Base-by-base conservation (phyloP, 179 eudicot genomes). In the Dionaea muscipula region DNA sequence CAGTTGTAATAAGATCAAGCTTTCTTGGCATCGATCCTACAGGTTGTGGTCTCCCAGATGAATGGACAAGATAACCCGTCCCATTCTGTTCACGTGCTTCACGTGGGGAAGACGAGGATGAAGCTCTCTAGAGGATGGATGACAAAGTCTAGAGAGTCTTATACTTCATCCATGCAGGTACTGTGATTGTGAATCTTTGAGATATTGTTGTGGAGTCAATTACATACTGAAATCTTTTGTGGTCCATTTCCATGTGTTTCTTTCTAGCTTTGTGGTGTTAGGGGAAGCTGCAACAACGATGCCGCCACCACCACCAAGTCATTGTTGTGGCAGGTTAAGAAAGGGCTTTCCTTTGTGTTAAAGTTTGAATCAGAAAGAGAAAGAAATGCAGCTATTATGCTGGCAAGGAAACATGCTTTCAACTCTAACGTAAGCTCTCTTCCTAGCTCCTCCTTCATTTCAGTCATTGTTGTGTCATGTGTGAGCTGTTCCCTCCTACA, bases 111-210 rank as follows among this genome's bases (percentile, higher is more conserved):
- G 72, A 70, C 75, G 63, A 84, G 95, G 63, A 74, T 90, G 66
- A 90, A 90, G 65, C 91, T 90, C n/a, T 71, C 82, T 52, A 76
- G 75, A 74, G 97, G 95, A 60, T 81, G 93, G 84, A 82, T 85
- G 69, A 81, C 85, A 11, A 78, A 80, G 63, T 84, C 87, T 18
- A 78, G 86, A 49, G 98, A 91, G 55, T 75, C 84, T 8, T 91
- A 87, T 66, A 78, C 94, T 43, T 45, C 82, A 23, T 68, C 95
- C 23, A 91, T 91, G 98, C 95, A 91, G 98, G 98, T 91, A 24
- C 2, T 31, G 35, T 0, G 5, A 6, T 31, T 11, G 35, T 1
- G 35, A 6, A 31, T 0, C 35, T 4, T 31, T 31, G 35, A 4
- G 10, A 0, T 6, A 31, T 31, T 31, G 10, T 31, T 31, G 35